These are phyloP conservation scores for Umbelopsis ramanniana DNA, from an alignment of 192 early-diverging fungal genomes.

Conservation along the genomic window DNA sequence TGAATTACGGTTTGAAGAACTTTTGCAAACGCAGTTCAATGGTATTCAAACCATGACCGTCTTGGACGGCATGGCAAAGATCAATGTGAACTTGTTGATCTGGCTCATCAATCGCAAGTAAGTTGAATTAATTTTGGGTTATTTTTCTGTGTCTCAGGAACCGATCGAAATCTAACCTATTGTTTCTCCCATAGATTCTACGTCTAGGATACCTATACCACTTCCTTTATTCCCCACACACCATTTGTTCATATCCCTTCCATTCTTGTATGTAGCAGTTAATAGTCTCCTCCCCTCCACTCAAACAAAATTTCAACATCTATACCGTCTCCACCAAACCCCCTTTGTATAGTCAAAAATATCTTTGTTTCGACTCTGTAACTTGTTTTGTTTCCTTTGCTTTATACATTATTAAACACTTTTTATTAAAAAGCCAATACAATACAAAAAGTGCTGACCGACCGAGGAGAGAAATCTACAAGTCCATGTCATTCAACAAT, in stretches of 20 bases:
- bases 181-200: constrained; percentile 26
- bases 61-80: constrained; percentile 89
- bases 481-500: background rate
- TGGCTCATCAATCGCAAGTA: constrained; percentile 98
- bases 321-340: background rate
- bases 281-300: background rate
- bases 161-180: background rate
- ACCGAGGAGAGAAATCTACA: too few species aligned
- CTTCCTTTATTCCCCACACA: background rate
- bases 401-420: constrained; percentile 7
- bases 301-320: background rate
- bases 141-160: background rate
- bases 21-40: constrained; percentile 94
- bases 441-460: too few species aligned
- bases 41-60: constrained; percentile 89
- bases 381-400: background rate
- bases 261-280: constrained; percentile 15
- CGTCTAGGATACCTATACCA: background rate
- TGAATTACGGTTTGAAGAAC: constrained; percentile 89
- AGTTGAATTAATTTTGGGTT: constrained; percentile 10
- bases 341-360: constrained; percentile 9
- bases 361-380: background rate
- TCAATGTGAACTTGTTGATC: constrained; percentile 96
- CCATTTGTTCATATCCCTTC: constrained; percentile 1
- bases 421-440: too few species aligned